Conservation (phyloP, 108 stramenopile genomes). For the Cyclotella distinguenda region DNA sequence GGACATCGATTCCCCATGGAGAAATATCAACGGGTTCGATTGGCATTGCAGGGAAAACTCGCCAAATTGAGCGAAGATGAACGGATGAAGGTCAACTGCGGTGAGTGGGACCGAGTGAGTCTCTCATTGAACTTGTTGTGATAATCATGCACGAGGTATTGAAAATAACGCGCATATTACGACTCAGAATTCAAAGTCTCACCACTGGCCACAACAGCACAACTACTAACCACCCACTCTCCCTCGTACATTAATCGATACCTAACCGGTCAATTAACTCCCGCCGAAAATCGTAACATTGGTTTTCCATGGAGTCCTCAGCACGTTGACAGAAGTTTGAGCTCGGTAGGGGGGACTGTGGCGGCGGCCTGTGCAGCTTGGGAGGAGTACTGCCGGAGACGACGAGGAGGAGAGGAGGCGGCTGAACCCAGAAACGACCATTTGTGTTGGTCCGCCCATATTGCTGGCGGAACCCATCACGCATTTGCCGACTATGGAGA, state of each 20-base stretch:
- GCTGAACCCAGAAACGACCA: conserved; percentile 17
- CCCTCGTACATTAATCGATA: conserved; percentile 75
- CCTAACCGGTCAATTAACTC: conserved; percentile 73
- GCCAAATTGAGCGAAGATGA: conserved; percentile 22
- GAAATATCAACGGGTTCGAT: conserved; percentile 83
- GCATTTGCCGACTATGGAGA: conserved; percentile 91
- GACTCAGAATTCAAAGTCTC: conserved; percentile 69
- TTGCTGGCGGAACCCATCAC: conserved; percentile 95
- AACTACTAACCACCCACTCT: conserved; percentile 82
- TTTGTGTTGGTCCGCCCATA: conserved; percentile 60
- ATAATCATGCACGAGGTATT: background rate
- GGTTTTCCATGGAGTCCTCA: conserved; percentile 90
- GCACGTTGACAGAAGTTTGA: conserved; percentile 77
- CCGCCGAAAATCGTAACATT: conserved; percentile 80
- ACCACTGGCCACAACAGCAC: conserved; percentile 74
- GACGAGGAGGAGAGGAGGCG: background rate
- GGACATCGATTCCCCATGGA: conserved; percentile 93
- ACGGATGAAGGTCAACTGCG: conserved; percentile 33
- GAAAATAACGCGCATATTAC: background rate
- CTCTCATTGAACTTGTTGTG: background rate
- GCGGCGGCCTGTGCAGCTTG: conserved; percentile 72
- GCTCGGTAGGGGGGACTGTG: conserved; percentile 89
- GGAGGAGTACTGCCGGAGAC: conserved; percentile 42
- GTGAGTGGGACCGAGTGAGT: conserved; percentile 24
- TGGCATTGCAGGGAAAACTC: conserved; percentile 47